Conservation (phyloP, 2,329 filamentous ascomycete genomes). For the Fusarium papillatum region DNA sequence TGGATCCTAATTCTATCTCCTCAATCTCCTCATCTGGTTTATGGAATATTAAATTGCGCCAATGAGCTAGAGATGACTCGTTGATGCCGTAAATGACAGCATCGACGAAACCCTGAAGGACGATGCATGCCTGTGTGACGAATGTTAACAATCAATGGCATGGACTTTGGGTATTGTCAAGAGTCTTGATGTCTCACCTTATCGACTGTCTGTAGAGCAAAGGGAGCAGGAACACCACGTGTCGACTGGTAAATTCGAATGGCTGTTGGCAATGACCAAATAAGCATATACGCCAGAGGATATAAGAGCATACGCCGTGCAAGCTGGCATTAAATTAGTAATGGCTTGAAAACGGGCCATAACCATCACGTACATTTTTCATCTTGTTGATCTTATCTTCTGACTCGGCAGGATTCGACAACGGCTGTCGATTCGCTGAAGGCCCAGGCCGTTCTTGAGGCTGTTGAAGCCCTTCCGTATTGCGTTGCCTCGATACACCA, state of each 20-base stretch:
- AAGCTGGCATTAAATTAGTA: conserved; percentile 2
- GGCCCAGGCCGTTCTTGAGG: not conserved
- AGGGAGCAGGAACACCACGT: conserved; percentile 4
- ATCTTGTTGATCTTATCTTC: conserved; percentile 6
- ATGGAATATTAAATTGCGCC: conserved; percentile 2
- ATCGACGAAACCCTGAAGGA: conserved; percentile 15
- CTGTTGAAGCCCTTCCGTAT: not conserved
- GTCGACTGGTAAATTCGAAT: conserved; percentile 17
- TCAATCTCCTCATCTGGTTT: not conserved
- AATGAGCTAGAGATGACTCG: conserved; percentile 4
- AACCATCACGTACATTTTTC: not conserved
- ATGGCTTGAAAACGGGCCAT: not conserved
- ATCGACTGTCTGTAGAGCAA: conserved; percentile 13
- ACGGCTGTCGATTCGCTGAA: not conserved
- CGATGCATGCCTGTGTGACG: conserved; percentile 7
- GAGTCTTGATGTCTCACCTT: conserved; percentile 1
- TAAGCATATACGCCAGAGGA: conserved; percentile 21
- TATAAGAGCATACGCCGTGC: conserved; percentile 16
- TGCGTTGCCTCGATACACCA: not conserved
- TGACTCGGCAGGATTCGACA: not conserved
- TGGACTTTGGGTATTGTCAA: not conserved
- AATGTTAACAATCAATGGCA: not conserved
- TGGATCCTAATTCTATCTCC: not conserved
- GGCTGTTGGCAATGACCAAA: conserved; percentile 12
- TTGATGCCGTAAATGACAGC: conserved; percentile 16